Evolutionary conservation across 2,329 filamentous ascomycete genomes (phyloP).

Genomic region (Mycosphaerella arachidis): DNA sequence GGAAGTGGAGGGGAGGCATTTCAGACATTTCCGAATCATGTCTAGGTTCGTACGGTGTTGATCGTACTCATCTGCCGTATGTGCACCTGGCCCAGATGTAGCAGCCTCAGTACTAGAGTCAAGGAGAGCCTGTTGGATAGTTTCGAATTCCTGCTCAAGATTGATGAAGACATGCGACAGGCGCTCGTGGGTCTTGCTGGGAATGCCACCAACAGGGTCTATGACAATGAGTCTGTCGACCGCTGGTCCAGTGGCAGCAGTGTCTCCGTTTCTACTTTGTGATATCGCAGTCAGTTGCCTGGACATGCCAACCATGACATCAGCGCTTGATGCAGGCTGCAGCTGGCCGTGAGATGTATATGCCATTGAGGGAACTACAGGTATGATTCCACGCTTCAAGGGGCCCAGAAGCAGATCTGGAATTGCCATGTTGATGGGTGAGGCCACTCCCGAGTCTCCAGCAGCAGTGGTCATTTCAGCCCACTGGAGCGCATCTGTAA

Average conservation of each 20-base stretch:
- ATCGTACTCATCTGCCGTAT: slow-evolving; percentile 26
- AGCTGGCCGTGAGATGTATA: slow-evolving; percentile 52
- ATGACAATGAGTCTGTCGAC: slow-evolving; percentile 85
- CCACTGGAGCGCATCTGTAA: slow-evolving; percentile 54
- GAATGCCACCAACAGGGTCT: slow-evolving; percentile 81
- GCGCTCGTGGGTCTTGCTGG: slow-evolving; percentile 56
- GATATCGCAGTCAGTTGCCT: slow-evolving; percentile 65
- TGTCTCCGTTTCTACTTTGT: slow-evolving; percentile 10
- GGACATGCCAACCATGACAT: slow-evolving; percentile 71
- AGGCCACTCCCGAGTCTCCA: slow-evolving; percentile 5
- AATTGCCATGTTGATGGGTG: slow-evolving; percentile 39
- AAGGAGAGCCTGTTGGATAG: slow-evolving; percentile 55
- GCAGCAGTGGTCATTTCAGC: slow-evolving; percentile 1
- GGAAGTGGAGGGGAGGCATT: slow-evolving; percentile 73
- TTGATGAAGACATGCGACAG: slow-evolving; percentile 84
- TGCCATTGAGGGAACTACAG: slow-evolving; percentile 63
- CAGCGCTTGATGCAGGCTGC: slow-evolving; percentile 51
- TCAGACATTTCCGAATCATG: slow-evolving; percentile 64
- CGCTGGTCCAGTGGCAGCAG: background rate
- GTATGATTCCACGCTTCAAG: slow-evolving; percentile 63
- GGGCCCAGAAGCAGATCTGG: slow-evolving; percentile 58
- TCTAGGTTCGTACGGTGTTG: slow-evolving; percentile 67
- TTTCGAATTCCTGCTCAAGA: slow-evolving; percentile 78
- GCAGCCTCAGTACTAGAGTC: slow-evolving; percentile 20
- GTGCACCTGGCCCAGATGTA: slow-evolving; percentile 14